Evolutionary conservation across 2,329 filamentous ascomycete species (phyloP), one percentile per base, ranked within the genome.

Genomic region (Didymella lethalis): DNA sequence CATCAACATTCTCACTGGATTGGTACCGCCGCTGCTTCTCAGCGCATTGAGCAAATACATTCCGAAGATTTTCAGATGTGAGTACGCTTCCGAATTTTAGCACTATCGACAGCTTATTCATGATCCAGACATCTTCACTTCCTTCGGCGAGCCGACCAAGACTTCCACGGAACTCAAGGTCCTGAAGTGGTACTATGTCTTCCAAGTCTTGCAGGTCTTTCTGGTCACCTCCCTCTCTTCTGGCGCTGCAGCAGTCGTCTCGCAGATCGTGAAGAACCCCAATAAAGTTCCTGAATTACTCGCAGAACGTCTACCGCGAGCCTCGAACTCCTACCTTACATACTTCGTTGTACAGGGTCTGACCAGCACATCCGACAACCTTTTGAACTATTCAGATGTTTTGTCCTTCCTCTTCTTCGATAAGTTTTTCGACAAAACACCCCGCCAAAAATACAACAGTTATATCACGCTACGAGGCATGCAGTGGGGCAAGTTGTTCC

Each of bases 321-420:
- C 92, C 0, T 93, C 93, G 61, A 98, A 96, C 79, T 96, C 98
- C 74, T 99, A 97, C 77, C 89, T 98, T 20, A 92, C 90, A 0
- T 99, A 98, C 79, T 96, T 99, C 65, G 87, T 98, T 31, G 86
- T 99, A 2, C 95, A 98, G 77, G 96, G 94, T 32, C 78, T 98
- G 57, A 89, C 89, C 1, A 88, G 94, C 61, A 90, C 92, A 3
- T 85, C 91, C 0, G 86, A 88, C 46, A 85, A 90, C 1, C 78
- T 98, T 5, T 82, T 96, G 2, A 92, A 96, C 67, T 84, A 90
- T 46, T 81, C 79, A 20, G 92, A 92, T 16, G 84, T 98, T 49
- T 77, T 93, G 46, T 77, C 96, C 29, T 91, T 90, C 72, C 87
- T 87, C 49, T 73, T 96, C 6, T 81, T 93, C 46, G 91, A 93